Evolutionary conservation across 2,329 filamentous ascomycete species (phyloP).

Genomic region (Colletotrichum scovillei): DNA sequence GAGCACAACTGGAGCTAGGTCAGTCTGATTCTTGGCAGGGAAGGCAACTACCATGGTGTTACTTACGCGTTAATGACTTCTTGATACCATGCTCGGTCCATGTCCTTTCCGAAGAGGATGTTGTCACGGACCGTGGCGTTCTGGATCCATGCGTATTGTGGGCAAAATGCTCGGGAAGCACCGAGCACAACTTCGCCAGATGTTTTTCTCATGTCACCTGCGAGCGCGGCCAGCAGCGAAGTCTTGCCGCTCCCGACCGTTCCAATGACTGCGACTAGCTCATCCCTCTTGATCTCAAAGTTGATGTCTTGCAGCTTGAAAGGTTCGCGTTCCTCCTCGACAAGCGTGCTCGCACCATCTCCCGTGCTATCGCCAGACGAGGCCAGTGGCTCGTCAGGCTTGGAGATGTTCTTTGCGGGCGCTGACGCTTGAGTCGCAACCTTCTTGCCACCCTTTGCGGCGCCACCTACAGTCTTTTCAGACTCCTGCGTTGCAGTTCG

Average conservation of each 20-base stretch:
- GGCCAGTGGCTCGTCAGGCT: constrained; percentile 47
- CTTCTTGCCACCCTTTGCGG: constrained; percentile 60
- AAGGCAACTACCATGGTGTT: not conserved
- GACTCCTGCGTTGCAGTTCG: constrained; percentile 66
- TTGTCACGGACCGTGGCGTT: constrained; percentile 90
- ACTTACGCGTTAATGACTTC: constrained; percentile 81
- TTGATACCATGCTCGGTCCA: constrained; percentile 82
- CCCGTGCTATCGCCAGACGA: constrained; percentile 57
- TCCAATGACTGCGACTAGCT: constrained; percentile 87
- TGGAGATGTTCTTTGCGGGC: constrained; percentile 44
- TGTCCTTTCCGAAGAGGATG: constrained; percentile 87
- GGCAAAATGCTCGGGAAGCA: constrained; percentile 88
- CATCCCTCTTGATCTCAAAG: constrained; percentile 76
- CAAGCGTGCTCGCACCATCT: constrained; percentile 65
- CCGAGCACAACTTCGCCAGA: constrained; percentile 79
- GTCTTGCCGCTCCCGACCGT: constrained; percentile 92
- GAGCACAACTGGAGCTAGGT: constrained; percentile 71
- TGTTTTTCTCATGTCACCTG: constrained; percentile 93
- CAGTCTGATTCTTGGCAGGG: constrained; percentile 1
- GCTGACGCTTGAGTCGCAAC: constrained; percentile 19
- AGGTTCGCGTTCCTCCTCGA: constrained; percentile 71
- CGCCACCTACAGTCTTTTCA: constrained; percentile 55
- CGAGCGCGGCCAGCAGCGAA: constrained; percentile 87
- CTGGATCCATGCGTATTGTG: constrained; percentile 98
- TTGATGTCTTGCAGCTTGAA: constrained; percentile 79